A percentile compares a stretch with the other conserved stretches of the same genome.
These are phyloP conservation scores for Lentinula sp. DNA, from an alignment of 768 basidiomycete genomes.

Conservation along the genomic window DNA sequence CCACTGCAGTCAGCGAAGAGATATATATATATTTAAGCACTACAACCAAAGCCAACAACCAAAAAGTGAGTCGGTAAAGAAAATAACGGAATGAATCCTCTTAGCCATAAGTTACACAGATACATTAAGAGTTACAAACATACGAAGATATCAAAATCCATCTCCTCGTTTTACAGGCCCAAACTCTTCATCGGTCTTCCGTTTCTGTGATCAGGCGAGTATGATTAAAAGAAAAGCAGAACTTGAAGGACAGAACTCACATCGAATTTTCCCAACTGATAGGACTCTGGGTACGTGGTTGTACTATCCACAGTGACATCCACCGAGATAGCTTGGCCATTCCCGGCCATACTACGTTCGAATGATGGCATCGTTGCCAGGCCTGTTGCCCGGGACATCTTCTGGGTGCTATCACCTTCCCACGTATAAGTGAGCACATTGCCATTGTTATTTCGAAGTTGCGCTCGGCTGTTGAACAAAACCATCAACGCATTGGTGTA, in stretches of 20 bases:
- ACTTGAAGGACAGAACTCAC: not conserved
- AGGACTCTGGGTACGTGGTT: not conserved
- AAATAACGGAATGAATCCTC: not conserved
- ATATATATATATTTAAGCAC: no score
- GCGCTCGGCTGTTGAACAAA: not conserved
- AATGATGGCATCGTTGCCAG: not conserved
- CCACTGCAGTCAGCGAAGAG: no score
- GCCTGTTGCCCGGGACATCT: not conserved
- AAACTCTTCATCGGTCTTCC: not conserved
- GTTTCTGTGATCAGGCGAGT: not conserved
- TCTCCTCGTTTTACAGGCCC: not conserved
- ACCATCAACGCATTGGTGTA: slow-evolving; percentile 1
- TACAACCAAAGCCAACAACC: not conserved
- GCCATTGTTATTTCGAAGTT: not conserved
- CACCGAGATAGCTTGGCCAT: not conserved
- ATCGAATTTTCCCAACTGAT: not conserved
- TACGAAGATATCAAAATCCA: not conserved
- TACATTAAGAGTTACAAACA: not conserved
- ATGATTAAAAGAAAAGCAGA: not conserved
- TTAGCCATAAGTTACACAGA: not conserved
- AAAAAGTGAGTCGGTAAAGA: not conserved
- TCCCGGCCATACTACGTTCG: not conserved
- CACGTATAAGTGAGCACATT: not conserved
- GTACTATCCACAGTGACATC: not conserved
- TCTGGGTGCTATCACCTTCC: not conserved